A percentile compares a stretch with the other conserved stretches of the same genome.
Evolutionary conservation across 768 basidiomycete species (phyloP).

Genomic region (Leccinum imitatum): DNA sequence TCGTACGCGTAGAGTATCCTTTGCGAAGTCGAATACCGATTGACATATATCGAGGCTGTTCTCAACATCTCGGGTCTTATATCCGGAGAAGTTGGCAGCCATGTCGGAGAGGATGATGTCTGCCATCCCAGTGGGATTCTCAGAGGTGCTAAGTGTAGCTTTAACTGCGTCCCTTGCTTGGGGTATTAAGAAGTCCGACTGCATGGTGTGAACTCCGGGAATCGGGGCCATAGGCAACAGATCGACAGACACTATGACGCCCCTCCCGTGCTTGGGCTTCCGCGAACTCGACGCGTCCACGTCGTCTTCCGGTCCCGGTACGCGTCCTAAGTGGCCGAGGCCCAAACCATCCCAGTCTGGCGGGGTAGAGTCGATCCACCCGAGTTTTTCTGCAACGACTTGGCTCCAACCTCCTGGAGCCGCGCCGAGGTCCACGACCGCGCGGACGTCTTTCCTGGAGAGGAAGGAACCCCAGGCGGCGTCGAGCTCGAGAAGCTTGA

Average conservation of each 20-base stretch:
- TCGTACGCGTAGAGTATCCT: conserved; percentile 49
- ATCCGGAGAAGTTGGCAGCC: conserved; percentile 82
- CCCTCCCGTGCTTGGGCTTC: conserved; percentile 30
- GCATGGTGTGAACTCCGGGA: conserved; percentile 68
- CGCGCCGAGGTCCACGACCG: conserved; percentile 85
- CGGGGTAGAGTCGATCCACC: conserved; percentile 37
- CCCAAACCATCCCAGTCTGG: conserved; percentile 1
- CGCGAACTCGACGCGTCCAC: conserved; percentile 6
- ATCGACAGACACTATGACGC: conserved; percentile 76
- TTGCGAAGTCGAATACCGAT: conserved; percentile 70
- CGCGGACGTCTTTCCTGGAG: conserved; percentile 47
- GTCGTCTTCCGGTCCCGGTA: not conserved
- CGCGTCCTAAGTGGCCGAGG: not conserved
- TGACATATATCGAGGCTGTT: conserved; percentile 70
- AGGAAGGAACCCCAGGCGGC: conserved; percentile 54
- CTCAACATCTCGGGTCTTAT: conserved; percentile 61
- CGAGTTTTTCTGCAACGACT: conserved; percentile 66
- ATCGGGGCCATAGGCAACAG: conserved; percentile 70
- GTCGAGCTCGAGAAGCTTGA: conserved; percentile 86
- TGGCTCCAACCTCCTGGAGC: conserved; percentile 97
- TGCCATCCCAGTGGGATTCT: conserved; percentile 45
- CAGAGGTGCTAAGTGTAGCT: conserved; percentile 32
- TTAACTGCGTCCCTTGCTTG: conserved; percentile 47
- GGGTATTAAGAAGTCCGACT: conserved; percentile 74
- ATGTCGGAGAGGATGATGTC: conserved; percentile 90